Conservation (phyloP, 192 early-diverging fungal genomes). For the Coemansia sp. region DNA sequence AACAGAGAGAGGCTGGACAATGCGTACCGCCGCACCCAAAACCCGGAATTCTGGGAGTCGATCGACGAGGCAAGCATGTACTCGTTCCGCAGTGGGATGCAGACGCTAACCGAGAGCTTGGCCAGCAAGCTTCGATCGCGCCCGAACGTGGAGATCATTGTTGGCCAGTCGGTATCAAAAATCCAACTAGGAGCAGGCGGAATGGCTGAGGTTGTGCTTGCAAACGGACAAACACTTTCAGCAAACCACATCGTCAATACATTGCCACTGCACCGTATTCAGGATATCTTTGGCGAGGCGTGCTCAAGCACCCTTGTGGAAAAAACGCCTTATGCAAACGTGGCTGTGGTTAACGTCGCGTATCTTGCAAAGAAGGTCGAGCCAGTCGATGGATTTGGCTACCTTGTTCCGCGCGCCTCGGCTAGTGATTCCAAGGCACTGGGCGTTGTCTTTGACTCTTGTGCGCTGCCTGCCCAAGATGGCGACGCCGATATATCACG, state of each 20-base stretch:
- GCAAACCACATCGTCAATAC: constrained; percentile 70
- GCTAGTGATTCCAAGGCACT: constrained; percentile 56
- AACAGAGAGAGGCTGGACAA: constrained; percentile 17
- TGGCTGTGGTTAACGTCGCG: constrained; percentile 83
- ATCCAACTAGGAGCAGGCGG: constrained; percentile 37
- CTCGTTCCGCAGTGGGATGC: constrained; percentile 78
- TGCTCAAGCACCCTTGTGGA: constrained; percentile 52
- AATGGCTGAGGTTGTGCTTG: constrained; percentile 28
- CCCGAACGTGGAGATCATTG: constrained; percentile 63
- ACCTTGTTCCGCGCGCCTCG: constrained; percentile 74
- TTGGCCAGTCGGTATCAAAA: constrained; percentile 45
- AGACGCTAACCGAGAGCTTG: constrained; percentile 65
- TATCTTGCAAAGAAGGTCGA: constrained; percentile 57
- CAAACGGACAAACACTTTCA: constrained; percentile 29
- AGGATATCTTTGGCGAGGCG: constrained; percentile 41
- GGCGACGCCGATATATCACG: constrained; percentile 36
- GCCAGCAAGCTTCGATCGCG: constrained; percentile 48
- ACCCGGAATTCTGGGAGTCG: constrained; percentile 59
- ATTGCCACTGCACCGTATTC: constrained; percentile 60
- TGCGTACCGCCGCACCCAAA: constrained; percentile 27
- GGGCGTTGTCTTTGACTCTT: constrained; percentile 88
- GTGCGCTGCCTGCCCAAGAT: constrained; percentile 70
- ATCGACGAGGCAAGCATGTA: constrained; percentile 73
- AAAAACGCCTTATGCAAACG: constrained; percentile 68
- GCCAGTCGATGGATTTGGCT: constrained; percentile 85